These are phyloP conservation scores for Rubus parviflorus DNA, from an alignment of 306 rosid species.

Conservation along the genomic window DNA sequence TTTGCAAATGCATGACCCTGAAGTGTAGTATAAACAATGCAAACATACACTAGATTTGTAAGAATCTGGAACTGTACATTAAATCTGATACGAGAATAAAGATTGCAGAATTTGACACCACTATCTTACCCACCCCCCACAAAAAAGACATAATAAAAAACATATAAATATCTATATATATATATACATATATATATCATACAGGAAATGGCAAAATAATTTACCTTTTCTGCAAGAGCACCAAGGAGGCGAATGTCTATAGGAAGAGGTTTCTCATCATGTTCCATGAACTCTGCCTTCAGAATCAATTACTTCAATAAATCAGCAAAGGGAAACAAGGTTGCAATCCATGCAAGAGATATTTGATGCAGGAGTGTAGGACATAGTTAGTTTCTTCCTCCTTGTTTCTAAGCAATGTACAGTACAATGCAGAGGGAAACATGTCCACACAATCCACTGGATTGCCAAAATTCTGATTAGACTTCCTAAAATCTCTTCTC, in stretches of 20 bases:
- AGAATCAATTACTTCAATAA: constrained; percentile 28
- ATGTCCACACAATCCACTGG: background rate
- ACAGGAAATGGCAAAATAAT: background rate
- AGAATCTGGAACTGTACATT: constrained; percentile 5
- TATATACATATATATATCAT: background rate
- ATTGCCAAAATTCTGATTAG: background rate
- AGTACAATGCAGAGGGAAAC: background rate
- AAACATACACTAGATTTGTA: constrained; percentile 17
- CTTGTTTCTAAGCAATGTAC: background rate
- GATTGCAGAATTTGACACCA: constrained; percentile 7
- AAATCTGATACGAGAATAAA: constrained; percentile 13
- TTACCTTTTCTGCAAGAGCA: constrained; percentile 97
- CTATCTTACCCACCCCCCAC: background rate
- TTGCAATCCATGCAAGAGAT: background rate
- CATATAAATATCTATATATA: background rate
- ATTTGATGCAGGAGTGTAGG: constrained; percentile 1
- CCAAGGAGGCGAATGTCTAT: constrained; percentile 99
- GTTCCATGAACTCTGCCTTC: constrained; percentile 99
- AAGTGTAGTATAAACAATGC: constrained; percentile 19
- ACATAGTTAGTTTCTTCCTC: background rate
- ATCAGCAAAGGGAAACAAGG: background rate
- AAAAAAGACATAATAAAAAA: background rate
- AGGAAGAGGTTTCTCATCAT: constrained; percentile 97
- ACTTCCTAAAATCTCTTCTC: background rate
- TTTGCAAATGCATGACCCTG: constrained; percentile 99